Evolutionary conservation across 2,329 filamentous ascomycete species (phyloP).

Genomic region (Phoma sp.): DNA sequence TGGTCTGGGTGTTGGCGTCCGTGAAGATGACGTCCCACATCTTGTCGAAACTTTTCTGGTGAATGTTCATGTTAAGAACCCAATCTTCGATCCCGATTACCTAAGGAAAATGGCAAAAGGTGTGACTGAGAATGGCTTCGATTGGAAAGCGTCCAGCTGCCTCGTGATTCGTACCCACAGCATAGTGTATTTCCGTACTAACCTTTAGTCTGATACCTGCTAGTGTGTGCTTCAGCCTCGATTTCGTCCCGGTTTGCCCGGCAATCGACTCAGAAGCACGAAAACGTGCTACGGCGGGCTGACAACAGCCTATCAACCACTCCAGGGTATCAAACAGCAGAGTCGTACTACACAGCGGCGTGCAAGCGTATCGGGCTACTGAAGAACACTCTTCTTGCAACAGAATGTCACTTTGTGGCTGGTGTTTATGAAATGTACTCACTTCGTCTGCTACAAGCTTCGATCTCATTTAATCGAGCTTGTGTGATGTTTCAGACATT

Average conservation of each 20-base stretch:
- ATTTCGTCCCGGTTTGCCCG: slow-evolving; percentile 38
- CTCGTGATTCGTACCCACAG: slow-evolving; percentile 33
- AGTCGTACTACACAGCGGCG: slow-evolving; percentile 41
- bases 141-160: slow-evolving; percentile 40
- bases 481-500: slow-evolving; percentile 32
- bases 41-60: slow-evolving; percentile 39
- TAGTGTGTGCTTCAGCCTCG: slow-evolving; percentile 42
- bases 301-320: slow-evolving; percentile 18
- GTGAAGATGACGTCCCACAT: slow-evolving; percentile 36
- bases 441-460: slow-evolving; percentile 40
- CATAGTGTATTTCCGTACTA: neutral
- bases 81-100: slow-evolving; percentile 38
- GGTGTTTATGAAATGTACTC: slow-evolving; percentile 48
- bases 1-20: slow-evolving; percentile 22
- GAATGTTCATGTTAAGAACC: slow-evolving; percentile 47
- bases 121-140: slow-evolving; percentile 34
- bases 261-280: slow-evolving; percentile 18
- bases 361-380: slow-evolving; percentile 43
- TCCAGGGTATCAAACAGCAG: slow-evolving; percentile 28
- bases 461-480: slow-evolving; percentile 42
- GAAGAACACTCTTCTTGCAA: slow-evolving; percentile 34
- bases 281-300: neutral
- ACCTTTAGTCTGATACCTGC: slow-evolving; percentile 25
- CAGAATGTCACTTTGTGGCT: slow-evolving; percentile 43
- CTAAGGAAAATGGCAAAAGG: slow-evolving; percentile 29